A percentile compares a stretch with the other conserved stretches of the same genome.
Conservation (phyloP, 2,329 filamentous ascomycete species). For the Magnaporthiopsis incrustans region DNA sequence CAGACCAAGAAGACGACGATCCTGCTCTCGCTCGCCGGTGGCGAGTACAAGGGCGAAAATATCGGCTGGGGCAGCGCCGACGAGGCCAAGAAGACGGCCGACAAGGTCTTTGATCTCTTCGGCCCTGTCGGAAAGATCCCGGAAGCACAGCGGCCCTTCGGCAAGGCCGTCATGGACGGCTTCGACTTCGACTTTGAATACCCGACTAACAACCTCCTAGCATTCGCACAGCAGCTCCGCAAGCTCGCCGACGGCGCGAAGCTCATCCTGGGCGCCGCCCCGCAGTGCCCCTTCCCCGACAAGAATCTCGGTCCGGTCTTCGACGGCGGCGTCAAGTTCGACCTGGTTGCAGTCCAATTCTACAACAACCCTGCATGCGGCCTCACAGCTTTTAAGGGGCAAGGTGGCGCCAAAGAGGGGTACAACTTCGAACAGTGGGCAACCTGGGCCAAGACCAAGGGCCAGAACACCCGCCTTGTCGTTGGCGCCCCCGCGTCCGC, state of each 20-base stretch:
- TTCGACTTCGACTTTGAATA: constrained; percentile 71
- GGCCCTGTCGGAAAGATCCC: constrained; percentile 35
- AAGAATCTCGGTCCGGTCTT: constrained; percentile 49
- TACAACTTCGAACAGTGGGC: constrained; percentile 61
- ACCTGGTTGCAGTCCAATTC: constrained; percentile 57
- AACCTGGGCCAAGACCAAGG: constrained; percentile 50
- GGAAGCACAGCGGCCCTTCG: constrained; percentile 51
- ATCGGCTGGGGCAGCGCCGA: constrained; percentile 53
- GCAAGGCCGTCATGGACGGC: constrained; percentile 57
- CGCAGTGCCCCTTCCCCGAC: constrained; percentile 62
- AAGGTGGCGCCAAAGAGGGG: constrained; percentile 30
- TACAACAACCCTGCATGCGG: constrained; percentile 61
- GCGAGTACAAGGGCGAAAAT: constrained; percentile 55
- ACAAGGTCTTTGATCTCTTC: constrained; percentile 63
- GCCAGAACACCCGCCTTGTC: constrained; percentile 51
- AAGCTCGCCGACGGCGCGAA: constrained; percentile 43
- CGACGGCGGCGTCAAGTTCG: constrained; percentile 40
- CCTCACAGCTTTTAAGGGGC: constrained; percentile 36
- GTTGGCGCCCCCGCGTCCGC: constrained; percentile 51
- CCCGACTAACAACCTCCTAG: constrained; percentile 45
- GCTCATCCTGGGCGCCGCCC: constrained; percentile 56
- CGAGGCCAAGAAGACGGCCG: constrained; percentile 47
- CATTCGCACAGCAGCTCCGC: constrained; percentile 53
- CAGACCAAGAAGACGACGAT: constrained; percentile 54
- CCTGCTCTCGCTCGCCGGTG: constrained; percentile 63